A percentile compares a stretch with the other conserved stretches of the same genome.
Conservation (phyloP, 2,329 filamentous ascomycete genomes). For the Hypoxylon rubiginosum region DNA sequence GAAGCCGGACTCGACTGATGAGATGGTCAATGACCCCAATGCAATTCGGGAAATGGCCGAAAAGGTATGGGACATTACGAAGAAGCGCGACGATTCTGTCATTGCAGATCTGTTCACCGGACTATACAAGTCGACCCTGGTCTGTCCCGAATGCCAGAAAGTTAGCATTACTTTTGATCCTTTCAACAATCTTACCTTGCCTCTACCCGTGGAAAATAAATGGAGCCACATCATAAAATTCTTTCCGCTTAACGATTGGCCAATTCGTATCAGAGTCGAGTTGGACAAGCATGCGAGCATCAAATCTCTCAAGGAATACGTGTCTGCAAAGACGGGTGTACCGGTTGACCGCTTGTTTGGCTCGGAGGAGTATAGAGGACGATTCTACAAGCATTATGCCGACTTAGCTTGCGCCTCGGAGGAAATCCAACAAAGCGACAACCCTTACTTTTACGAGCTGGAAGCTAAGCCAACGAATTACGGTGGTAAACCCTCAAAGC, state of each 20-base stretch:
- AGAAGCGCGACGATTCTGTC: constrained; percentile 92
- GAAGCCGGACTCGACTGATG: constrained; percentile 97
- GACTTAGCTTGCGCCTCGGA: constrained; percentile 78
- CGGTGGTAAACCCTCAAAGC: constrained; percentile 62
- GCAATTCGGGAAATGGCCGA: constrained; percentile 88
- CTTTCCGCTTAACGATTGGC: constrained; percentile 79
- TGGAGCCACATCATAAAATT: constrained; percentile 83
- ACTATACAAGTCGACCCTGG: constrained; percentile 97
- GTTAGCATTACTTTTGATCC: constrained; percentile 99
- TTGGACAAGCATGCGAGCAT: constrained; percentile 82
- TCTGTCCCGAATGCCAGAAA: constrained; percentile 91
- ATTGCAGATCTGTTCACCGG: constrained; percentile 96
- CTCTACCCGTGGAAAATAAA: constrained; percentile 86
- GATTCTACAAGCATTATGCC: constrained; percentile 88
- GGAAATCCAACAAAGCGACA: constrained; percentile 75
- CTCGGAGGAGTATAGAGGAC: constrained; percentile 84
- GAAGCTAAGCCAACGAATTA: constrained; percentile 85
- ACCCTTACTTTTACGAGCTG: constrained; percentile 81
- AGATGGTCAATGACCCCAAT: constrained; percentile 86
- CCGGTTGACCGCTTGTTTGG: constrained; percentile 77
- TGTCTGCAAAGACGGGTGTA: constrained; percentile 77
- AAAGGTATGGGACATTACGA: constrained; percentile 91
- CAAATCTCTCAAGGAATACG: constrained; percentile 75
- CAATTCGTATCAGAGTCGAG: constrained; percentile 82
- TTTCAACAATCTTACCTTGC: constrained; percentile 93